Evolutionary conservation across 2,329 filamentous ascomycete genomes (phyloP).

Genomic region (Trichoderma brevicompactum): DNA sequence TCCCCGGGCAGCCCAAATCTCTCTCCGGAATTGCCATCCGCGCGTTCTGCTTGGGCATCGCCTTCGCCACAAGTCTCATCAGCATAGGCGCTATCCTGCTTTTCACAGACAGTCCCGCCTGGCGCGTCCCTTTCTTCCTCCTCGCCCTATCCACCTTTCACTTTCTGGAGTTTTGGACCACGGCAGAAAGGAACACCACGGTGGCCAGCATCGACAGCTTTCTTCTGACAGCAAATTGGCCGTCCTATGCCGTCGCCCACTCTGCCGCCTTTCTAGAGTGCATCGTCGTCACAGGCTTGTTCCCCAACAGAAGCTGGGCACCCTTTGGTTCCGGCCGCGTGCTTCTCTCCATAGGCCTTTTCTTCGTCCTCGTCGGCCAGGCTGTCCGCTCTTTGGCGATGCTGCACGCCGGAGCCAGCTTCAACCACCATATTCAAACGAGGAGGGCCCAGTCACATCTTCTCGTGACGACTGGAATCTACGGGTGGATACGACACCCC

Average conservation of each 20-base stretch:
- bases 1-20: slow-evolving; percentile 57
- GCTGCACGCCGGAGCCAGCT: slow-evolving; percentile 84
- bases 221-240: slow-evolving; percentile 83
- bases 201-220: slow-evolving; percentile 76
- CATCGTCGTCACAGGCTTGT: slow-evolving; percentile 61
- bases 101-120: slow-evolving; percentile 53
- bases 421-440: slow-evolving; percentile 85
- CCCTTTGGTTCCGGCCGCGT: slow-evolving; percentile 50
- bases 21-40: slow-evolving; percentile 64
- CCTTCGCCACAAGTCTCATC: slow-evolving; percentile 46
- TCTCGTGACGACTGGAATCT: slow-evolving; percentile 84
- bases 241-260: slow-evolving; percentile 83
- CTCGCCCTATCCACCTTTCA: slow-evolving; percentile 78
- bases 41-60: slow-evolving; percentile 58
- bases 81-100: slow-evolving; percentile 41
- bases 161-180: slow-evolving; percentile 95
- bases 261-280: slow-evolving; percentile 74
- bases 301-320: slow-evolving; percentile 54
- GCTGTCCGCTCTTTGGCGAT: slow-evolving; percentile 79
- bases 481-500: slow-evolving; percentile 77
- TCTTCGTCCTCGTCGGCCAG: slow-evolving; percentile 72
- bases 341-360: slow-evolving; percentile 61
- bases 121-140: slow-evolving; percentile 70
- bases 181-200: slow-evolving; percentile 79
- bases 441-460: slow-evolving; percentile 69